phyloP scores from a whole-genome alignment of 495 filamentous ascomycete genomes.

The Penicillium paradoxum region DNA sequence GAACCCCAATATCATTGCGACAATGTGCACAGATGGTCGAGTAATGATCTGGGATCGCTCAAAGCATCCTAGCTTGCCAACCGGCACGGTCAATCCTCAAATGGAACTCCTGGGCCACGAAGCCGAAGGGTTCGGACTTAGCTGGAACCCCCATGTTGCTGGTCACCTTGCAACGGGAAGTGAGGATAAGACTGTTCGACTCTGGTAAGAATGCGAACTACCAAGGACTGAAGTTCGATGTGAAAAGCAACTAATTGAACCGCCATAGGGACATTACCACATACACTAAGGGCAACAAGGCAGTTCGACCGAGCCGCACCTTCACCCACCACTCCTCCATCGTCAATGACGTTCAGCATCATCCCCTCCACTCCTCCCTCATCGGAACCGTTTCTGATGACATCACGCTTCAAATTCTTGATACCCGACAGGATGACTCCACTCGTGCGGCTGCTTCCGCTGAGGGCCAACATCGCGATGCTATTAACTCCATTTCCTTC shows the following conservation, averaged over 20 bases:
- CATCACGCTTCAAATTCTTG: slow-evolving; percentile 84
- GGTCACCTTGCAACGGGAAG: slow-evolving; percentile 85
- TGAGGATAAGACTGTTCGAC: slow-evolving; percentile 81
- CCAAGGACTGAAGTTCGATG: not conserved
- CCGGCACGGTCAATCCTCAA: slow-evolving; percentile 68
- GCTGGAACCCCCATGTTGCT: slow-evolving; percentile 81
- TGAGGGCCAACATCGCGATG: slow-evolving; percentile 74
- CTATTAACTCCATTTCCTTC: slow-evolving; percentile 91
- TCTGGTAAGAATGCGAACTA: slow-evolving; percentile 60
- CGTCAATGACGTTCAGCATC: slow-evolving; percentile 95
- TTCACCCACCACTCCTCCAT: slow-evolving; percentile 87
- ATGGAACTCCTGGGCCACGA: slow-evolving; percentile 82
- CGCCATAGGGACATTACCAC: slow-evolving; percentile 67
- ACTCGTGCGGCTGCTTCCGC: slow-evolving; percentile 57
- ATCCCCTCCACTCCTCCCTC: slow-evolving; percentile 72
- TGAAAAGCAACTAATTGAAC: slow-evolving; percentile 7
- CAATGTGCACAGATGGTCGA: slow-evolving; percentile 80
- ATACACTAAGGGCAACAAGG: slow-evolving; percentile 64
- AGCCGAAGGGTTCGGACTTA: slow-evolving; percentile 88
- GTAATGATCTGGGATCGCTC: slow-evolving; percentile 94
- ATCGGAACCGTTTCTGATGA: slow-evolving; percentile 96
- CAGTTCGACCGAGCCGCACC: slow-evolving; percentile 60
- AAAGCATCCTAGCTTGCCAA: slow-evolving; percentile 75
- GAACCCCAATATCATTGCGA: slow-evolving; percentile 95
- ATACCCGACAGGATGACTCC: slow-evolving; percentile 63